These are phyloP conservation scores for Chloropicon primus DNA, from an alignment of 139 green algal genomes.

Conservation along the genomic window DNA sequence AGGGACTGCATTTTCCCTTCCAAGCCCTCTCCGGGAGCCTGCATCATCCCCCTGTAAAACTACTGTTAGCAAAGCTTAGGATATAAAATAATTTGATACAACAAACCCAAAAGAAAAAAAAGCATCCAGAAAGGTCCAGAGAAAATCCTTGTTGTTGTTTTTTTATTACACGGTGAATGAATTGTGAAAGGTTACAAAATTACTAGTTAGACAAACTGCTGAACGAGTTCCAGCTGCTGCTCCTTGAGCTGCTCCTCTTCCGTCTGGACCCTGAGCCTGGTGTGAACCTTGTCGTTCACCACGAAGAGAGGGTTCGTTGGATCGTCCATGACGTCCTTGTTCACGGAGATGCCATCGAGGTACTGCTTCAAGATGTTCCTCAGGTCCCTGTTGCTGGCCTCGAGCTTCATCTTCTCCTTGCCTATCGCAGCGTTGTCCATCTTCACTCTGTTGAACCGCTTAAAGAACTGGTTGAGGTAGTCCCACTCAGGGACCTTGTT, in stretches of 20 bases:
- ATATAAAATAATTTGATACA: too few relatives aligned
- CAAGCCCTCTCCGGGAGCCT: constrained; percentile 32
- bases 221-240: not conserved
- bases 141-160: too few relatives aligned
- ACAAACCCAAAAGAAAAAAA: too few relatives aligned
- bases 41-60: constrained; percentile 24
- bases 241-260: not conserved
- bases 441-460: constrained; percentile 46
- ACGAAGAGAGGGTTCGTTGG: constrained; percentile 72
- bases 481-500: constrained; percentile 51
- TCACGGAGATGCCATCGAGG: constrained; percentile 57
- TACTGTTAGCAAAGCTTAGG: too few relatives aligned
- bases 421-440: constrained; percentile 39
- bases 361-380: constrained; percentile 51
- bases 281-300: constrained; percentile 62
- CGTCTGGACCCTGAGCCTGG: not conserved
- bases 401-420: constrained; percentile 50
- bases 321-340: constrained; percentile 62
- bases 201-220: not conserved
- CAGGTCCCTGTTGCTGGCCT: constrained; percentile 64
- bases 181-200: too few relatives aligned
- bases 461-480: constrained; percentile 62
- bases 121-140: too few relatives aligned
- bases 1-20: constrained; percentile 34
- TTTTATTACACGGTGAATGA: too few relatives aligned